These are phyloP conservation scores for Ophiostoma fasciatum DNA, from an alignment of 2,329 filamentous ascomycete genomes.

Conservation along the genomic window DNA sequence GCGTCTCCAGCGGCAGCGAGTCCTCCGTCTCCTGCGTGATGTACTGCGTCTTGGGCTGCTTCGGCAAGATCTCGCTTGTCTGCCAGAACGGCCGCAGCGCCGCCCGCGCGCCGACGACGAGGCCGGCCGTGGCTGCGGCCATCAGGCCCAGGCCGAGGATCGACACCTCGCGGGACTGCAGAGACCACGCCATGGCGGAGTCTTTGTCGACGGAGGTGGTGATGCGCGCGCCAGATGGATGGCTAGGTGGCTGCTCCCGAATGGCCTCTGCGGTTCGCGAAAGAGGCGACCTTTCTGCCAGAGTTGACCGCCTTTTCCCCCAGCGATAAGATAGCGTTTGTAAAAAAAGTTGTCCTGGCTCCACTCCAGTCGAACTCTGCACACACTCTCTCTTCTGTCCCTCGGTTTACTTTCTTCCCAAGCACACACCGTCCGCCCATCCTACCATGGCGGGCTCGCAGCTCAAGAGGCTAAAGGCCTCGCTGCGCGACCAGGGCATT, in stretches of 20 bases:
- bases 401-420: too few species aligned
- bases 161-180: slow-evolving; percentile 33
- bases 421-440: background rate
- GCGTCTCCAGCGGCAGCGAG: slow-evolving; percentile 48
- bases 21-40: slow-evolving; percentile 66
- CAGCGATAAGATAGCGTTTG: slow-evolving; percentile 18
- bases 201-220: too few species aligned
- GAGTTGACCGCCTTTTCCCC: slow-evolving; percentile 13
- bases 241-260: too few species aligned
- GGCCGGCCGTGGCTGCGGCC: slow-evolving; percentile 41
- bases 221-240: too few species aligned
- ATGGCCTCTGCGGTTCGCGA: too few species aligned
- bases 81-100: slow-evolving; percentile 46
- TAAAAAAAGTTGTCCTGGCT: slow-evolving; percentile 11
- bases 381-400: too few species aligned
- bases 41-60: slow-evolving; percentile 53
- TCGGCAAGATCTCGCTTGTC: slow-evolving; percentile 49
- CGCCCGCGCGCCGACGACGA: slow-evolving; percentile 41
- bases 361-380: too few species aligned
- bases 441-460: slow-evolving; percentile 79
- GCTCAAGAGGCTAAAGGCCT: slow-evolving; percentile 87
- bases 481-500: slow-evolving; percentile 76
- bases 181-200: slow-evolving; percentile 26
- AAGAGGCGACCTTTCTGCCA: slow-evolving; percentile 17
- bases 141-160: slow-evolving; percentile 37